Base-by-base conservation (phyloP, 139 green algal species). In the Mesostigma viride region DNA sequence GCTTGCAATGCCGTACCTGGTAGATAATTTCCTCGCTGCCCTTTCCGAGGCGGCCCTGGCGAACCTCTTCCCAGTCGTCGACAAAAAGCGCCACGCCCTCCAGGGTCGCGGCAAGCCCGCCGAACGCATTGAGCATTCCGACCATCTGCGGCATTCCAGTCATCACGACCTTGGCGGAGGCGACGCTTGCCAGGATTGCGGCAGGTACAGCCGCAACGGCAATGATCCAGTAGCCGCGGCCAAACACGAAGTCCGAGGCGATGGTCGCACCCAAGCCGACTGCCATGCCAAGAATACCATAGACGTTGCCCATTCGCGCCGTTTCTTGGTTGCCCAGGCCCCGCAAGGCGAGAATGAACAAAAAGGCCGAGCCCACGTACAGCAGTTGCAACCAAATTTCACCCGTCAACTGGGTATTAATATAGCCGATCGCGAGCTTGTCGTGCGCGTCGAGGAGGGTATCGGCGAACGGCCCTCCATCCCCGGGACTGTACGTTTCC, bases 111-210 rank as follows among this genome's bases (percentile, higher is more conserved):
- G 33, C 33, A 3, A 65, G 14, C 22, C 62, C 62, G 11, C 31
- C 33, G 27, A 56, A 35, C 27, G 31, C 53, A 53, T 76, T 60
- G 8, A 76, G 8, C 2, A 33, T 2, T 3, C 35, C 65, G 30
- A n/a, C 48, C 47, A 68, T 22, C 28, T 74, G 30, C 4, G 44
- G 51, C 70, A 75, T 65, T 32, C 35, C 20, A 5, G 62, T 69
- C 62, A 69, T 69, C 33, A 62, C 20, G 3, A 62, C 67, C 14
- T n/a, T 22, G 40, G 17, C 14, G 17, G 40, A 14, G 17, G 14
- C 40, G 17, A 17, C 40, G 14, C 14, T 53, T 24, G 14, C 40
- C 40, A 53, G 17, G 17, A 53, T 14, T 17, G 40, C 40, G 14
- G 14, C 40, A 14, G 40, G 40, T 17, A 53, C 40, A 14, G 17